Evolutionary conservation across 495 filamentous ascomycete genomes (phyloP).

Genomic region (Hyphodiscus hymeniophilus): DNA sequence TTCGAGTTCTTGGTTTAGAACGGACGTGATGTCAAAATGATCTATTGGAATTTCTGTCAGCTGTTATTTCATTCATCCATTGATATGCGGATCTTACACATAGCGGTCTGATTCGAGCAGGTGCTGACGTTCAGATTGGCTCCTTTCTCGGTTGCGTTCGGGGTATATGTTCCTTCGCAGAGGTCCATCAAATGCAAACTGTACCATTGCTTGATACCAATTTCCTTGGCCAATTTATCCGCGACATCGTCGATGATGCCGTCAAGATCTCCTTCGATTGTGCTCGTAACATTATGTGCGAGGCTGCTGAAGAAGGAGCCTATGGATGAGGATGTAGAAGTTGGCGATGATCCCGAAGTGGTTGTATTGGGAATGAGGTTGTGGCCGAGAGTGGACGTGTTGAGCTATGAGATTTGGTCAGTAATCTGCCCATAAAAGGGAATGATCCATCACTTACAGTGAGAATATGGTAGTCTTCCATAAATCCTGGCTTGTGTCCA

Average conservation of each 20-base stretch:
- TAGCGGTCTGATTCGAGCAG: slow-evolving; percentile 52
- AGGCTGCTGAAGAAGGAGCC: slow-evolving; percentile 19
- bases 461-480: slow-evolving; percentile 57
- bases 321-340: slow-evolving; percentile 19
- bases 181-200: slow-evolving; percentile 60
- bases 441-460: too few relatives aligned
- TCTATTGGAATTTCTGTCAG: slow-evolving; percentile 15
- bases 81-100: slow-evolving; percentile 31
- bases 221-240: slow-evolving; percentile 35
- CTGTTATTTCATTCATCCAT: not conserved
- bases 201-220: slow-evolving; percentile 66
- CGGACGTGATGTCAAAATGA: slow-evolving; percentile 51
- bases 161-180: slow-evolving; percentile 55
- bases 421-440: too few relatives aligned
- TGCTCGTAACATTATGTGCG: slow-evolving; percentile 29
- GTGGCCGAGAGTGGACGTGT: slow-evolving; percentile 53
- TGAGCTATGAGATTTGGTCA: slow-evolving; percentile 37
- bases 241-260: slow-evolving; percentile 32
- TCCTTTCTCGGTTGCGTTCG: slow-evolving; percentile 38
- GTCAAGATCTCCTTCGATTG: slow-evolving; percentile 28
- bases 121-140: slow-evolving; percentile 44
- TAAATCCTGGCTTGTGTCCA: slow-evolving; percentile 48
- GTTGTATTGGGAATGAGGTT: slow-evolving; percentile 31
- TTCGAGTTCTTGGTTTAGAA: slow-evolving; percentile 45
- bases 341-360: slow-evolving; percentile 14